Evolutionary conservation across 2,329 filamentous ascomycete genomes (phyloP), one percentile per base, ranked within the genome.

Genomic region (Zymoseptoria ardabiliae): DNA sequence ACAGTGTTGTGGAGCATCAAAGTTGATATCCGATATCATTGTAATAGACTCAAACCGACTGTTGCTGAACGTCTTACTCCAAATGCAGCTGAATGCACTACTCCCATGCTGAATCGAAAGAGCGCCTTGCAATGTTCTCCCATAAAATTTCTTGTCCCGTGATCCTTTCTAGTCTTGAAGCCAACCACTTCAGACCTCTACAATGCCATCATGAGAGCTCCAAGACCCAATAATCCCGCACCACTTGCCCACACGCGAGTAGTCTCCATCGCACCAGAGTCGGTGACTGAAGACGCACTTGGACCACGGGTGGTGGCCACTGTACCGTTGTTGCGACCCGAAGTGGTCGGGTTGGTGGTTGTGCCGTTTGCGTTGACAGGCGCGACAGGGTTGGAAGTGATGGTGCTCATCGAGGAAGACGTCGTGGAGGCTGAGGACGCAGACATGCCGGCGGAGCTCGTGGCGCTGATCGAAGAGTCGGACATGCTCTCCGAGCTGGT

Each of bases 261-360:
- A 21, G 81, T 73, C 61, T 80, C 76, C 1, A 81, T 73, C 0
- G 78, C 79, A 0, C 79, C 79, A 0, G 78, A 81, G 0, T 53
- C 51, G 17, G 20, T 22, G 22, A 53, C n/a, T 11, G 51, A n/a
- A 13, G 22, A 19, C 21, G 51, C 21, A 5, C 22, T 25, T 19
- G 51, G 51, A 23, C 22, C 17, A 45, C 35, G 35, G 28, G 3
- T 28, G 13, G 20, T 53, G 19, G 20, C 23, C n/a, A 53, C 51
- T 2, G 51, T 53, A 22, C 51, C 51, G 22, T 53, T 53, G 8
- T 19, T 28, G 22, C n/a, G 11, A n/a, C n/a, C 51, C 25, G 8
- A 10, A 28, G 51, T 13, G 13, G 35, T 13, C 11, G 35, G 11
- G 35, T 45, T 17, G n/a, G 11, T 13, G 51, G 30, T 28, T 3